A percentile compares a stretch with the other conserved stretches of the same genome.
Evolutionary conservation across 768 basidiomycete species (phyloP).

Genomic region (Pleurotus sapidus): DNA sequence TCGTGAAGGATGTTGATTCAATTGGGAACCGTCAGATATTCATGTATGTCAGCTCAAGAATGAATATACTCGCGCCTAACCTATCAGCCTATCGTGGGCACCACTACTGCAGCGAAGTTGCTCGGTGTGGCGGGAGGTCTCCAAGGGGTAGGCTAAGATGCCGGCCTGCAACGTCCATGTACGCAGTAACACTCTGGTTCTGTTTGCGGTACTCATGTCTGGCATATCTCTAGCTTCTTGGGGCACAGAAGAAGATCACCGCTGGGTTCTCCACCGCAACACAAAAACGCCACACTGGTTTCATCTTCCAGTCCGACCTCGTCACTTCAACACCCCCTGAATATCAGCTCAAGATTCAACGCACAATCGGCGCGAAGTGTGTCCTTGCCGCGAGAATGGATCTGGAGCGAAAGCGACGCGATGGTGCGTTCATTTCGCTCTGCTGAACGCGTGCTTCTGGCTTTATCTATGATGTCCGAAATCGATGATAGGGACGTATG

Average conservation of each 20-base stretch:
- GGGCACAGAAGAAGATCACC: slow-evolving; percentile 89
- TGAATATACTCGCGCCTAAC: slow-evolving; percentile 98
- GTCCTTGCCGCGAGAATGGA: slow-evolving; percentile 93
- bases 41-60: slow-evolving; percentile 98
- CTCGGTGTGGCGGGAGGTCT: slow-evolving; percentile 97
- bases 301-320: slow-evolving; percentile 92
- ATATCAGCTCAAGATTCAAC: slow-evolving; percentile 87
- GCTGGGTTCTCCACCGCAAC: slow-evolving; percentile 88
- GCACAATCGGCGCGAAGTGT: slow-evolving; percentile 91
- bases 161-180: slow-evolving; percentile 95
- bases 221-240: slow-evolving; percentile 64
- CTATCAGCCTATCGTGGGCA: slow-evolving; percentile 98
- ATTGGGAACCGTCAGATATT: slow-evolving; percentile 64
- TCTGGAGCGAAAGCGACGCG: slow-evolving; percentile 76
- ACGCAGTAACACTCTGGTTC: slow-evolving; percentile 24
- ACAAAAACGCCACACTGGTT: slow-evolving; percentile 92
- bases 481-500: slow-evolving; percentile 61
- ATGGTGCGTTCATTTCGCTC: slow-evolving; percentile 52
- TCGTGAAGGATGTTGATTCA: too few relatives aligned
- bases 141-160: slow-evolving; percentile 86
- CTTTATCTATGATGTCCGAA: not conserved
- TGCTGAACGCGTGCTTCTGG: not conserved
- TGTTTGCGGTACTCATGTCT: not conserved
- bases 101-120: slow-evolving; percentile 96
- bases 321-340: slow-evolving; percentile 85